Base-by-base conservation (phyloP, 2,329 filamentous ascomycete genomes). In the Ophidiomyces ophidiicola region DNA sequence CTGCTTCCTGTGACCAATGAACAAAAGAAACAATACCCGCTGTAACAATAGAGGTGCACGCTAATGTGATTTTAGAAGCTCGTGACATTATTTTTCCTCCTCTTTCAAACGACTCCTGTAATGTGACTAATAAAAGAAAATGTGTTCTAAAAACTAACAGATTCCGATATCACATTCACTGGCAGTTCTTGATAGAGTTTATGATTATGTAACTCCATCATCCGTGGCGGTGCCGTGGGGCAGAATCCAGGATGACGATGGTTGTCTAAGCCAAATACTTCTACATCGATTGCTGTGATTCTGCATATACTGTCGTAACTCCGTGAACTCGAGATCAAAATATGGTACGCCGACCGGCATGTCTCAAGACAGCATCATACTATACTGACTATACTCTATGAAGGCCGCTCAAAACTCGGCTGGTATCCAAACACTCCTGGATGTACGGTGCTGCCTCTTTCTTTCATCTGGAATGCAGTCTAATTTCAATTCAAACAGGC, bases 371-470 rank as follows among this genome's bases (percentile, higher is more conserved):
- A 10, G 10, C 10, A 10, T 10, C 12, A 10, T 10, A 28, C 24
- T 28, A 32, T 23, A 8, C 43, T 44, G 20, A 44, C 30, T 15
- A 26, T 15, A 23, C 25, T 25, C 11, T 20, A 12, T 33, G 11
- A 32, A 44, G 45, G 90, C 90, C 62, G 90, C 88, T 60, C 90
- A 96, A 70, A 96, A 96, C 72, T 96, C 90, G 50, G 80, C 84
- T 57, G 90, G 90, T 65, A 98, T 98, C 62, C 88, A 96, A 69
- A 96, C 88, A 60, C 79, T 98, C 58, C 85, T 98, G 68, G 90
- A 96, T 68, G 90, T 98, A 81, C 56, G 81, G 23, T 15, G 60
- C 32, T 23, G 26, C 28, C 12, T 21, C 14, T 20, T 7, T 14
- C 20, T 36, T 8, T 32, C 11, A 19, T 25, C 17, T 23, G 11